Conservation (phyloP, 192 early-diverging fungal genomes). For the Chytriomyces sp. region DNA sequence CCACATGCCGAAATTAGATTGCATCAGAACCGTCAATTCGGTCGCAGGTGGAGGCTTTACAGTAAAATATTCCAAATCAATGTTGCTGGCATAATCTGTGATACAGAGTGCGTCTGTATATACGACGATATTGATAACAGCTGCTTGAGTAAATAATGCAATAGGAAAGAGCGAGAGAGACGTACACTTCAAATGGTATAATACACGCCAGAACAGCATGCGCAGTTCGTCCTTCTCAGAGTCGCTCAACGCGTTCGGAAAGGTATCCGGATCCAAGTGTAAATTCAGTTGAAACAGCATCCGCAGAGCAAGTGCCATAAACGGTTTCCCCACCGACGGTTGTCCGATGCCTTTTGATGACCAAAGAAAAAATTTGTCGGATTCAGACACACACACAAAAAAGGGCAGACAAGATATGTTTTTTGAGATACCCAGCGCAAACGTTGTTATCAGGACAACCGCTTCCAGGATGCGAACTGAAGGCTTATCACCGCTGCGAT, state of each 20-base stretch:
- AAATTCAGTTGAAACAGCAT: neutral
- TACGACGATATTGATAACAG: neutral
- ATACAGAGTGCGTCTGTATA: neutral
- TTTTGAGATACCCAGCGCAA: neutral
- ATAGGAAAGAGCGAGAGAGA: neutral
- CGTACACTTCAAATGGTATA: neutral
- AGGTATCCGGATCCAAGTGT: neutral
- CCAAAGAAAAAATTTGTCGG: no score
- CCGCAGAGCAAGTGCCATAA: neutral
- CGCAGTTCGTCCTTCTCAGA: neutral
- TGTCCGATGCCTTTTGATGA: neutral
- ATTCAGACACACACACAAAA: no score
- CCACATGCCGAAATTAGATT: neutral
- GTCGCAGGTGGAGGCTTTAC: neutral
- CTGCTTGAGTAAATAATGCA: neutral
- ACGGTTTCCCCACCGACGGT: neutral
- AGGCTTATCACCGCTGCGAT: neutral
- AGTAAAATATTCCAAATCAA: constrained; percentile 1
- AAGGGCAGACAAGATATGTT: no score
- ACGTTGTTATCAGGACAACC: neutral
- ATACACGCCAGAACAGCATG: neutral
- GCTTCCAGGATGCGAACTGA: neutral
- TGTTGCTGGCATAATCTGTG: neutral
- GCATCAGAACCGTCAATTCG: neutral
- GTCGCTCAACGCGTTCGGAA: neutral